A percentile compares a stretch with the other conserved stretches of the same genome.
Conservation (phyloP, 2,329 filamentous ascomycete species). For the Stagonosporopsis cucurbitacearum region DNA sequence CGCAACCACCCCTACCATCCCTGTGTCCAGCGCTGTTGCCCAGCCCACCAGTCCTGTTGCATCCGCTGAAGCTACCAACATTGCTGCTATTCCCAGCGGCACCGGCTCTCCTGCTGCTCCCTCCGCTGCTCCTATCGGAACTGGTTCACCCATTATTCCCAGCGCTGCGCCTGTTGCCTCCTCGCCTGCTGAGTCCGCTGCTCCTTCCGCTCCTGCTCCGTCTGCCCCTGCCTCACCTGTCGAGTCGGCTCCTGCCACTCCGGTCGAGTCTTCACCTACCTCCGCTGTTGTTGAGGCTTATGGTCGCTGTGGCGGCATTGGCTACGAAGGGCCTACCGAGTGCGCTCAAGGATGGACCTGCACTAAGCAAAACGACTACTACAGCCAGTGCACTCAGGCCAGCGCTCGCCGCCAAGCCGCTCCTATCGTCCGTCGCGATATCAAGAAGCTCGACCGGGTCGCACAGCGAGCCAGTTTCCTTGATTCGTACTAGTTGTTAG, state of each 20-base stretch:
- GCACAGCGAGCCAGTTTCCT: constrained; percentile 8
- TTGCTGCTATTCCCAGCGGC: constrained; percentile 2
- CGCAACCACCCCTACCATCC: constrained; percentile 24
- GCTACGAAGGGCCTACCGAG: constrained; percentile 48
- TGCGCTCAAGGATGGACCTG: constrained; percentile 51
- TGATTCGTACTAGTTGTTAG: neutral
- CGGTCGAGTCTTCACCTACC: constrained; percentile 10
- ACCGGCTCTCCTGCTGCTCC: constrained; percentile 3
- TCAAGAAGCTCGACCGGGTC: constrained; percentile 14
- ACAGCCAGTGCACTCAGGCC: constrained; percentile 49
- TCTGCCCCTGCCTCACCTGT: constrained; percentile 6
- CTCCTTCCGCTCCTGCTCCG: constrained; percentile 7
- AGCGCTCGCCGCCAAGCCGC: constrained; percentile 7
- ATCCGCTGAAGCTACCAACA: constrained; percentile 15
- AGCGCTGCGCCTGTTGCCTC: constrained; percentile 16
- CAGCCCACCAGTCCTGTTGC: constrained; percentile 12
- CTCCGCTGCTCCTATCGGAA: constrained; percentile 5
- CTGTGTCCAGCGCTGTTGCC: constrained; percentile 6
- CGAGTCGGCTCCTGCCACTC: constrained; percentile 6
- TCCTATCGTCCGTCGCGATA: constrained; percentile 13
- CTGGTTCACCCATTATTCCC: constrained; percentile 13
- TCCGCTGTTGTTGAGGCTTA: constrained; percentile 31
- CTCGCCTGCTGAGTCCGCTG: constrained; percentile 6
- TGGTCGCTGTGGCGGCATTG: constrained; percentile 54
- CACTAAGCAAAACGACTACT: constrained; percentile 51